phyloP scores from a whole-genome alignment of 2,329 filamentous ascomycete genomes.

The Epichloe scottii region DNA sequence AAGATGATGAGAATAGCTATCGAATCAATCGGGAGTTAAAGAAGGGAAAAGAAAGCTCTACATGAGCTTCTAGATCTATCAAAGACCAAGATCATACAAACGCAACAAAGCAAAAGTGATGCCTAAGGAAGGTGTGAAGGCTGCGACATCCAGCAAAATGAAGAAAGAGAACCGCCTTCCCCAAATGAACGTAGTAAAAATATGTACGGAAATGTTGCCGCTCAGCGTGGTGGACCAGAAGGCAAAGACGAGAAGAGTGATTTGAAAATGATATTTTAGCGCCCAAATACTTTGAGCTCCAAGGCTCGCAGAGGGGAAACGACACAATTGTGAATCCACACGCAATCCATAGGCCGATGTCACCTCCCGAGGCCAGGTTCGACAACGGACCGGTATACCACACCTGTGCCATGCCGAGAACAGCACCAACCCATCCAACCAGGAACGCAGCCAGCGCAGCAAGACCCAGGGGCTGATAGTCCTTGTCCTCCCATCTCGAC shows the following conservation, averaged over 20 bases:
- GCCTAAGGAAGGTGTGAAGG: no score
- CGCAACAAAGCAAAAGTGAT: no score
- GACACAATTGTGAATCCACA: slow-evolving; percentile 47
- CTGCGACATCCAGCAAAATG: no score
- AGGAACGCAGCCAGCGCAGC: slow-evolving; percentile 32
- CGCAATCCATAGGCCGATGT: slow-evolving; percentile 44
- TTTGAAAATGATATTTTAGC: slow-evolving; percentile 5
- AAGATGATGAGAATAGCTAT: no score
- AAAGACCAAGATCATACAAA: no score
- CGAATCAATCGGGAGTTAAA: no score
- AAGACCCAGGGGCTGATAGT: slow-evolving; percentile 29
- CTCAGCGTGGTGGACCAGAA: not conserved
- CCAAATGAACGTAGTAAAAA: no score
- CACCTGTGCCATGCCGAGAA: slow-evolving; percentile 44
- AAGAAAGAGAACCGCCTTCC: accelerated
- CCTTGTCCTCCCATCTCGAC: slow-evolving; percentile 32
- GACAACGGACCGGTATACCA: slow-evolving; percentile 49
- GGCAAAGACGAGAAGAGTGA: not conserved
- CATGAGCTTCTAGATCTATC: no score
- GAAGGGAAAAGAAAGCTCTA: no score
- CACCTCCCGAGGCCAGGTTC: slow-evolving; percentile 35
- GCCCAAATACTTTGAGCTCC: slow-evolving; percentile 16
- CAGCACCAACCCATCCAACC: slow-evolving; percentile 34
- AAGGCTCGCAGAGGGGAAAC: slow-evolving; percentile 17
- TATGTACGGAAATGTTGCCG: no score